These are phyloP conservation scores for Phanerodontia chrysosporium DNA, from an alignment of 768 basidiomycete species.

Conservation along the genomic window DNA sequence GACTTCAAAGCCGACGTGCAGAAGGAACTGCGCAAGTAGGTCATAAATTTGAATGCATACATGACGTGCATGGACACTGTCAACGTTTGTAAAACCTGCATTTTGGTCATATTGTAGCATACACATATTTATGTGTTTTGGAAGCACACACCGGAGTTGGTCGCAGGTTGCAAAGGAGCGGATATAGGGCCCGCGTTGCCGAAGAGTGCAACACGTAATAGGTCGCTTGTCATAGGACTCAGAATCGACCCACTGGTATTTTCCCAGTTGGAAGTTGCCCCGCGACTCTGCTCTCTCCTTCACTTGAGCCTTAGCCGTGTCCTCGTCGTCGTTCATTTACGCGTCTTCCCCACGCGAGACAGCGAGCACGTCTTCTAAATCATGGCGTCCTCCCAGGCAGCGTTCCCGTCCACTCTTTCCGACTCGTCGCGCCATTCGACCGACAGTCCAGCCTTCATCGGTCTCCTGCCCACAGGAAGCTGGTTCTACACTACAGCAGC, in stretches of 20 bases:
- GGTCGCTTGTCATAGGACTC: not conserved
- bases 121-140: not conserved
- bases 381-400: constrained; percentile 34
- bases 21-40: constrained; percentile 24
- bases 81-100: not conserved
- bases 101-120: not conserved
- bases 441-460: constrained; percentile 26
- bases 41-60: not conserved
- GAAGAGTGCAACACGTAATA: not conserved
- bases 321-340: constrained; percentile 7
- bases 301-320: not conserved
- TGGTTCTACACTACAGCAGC: constrained; percentile 72
- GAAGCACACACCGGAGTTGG: too few relatives aligned
- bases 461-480: constrained; percentile 24
- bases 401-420: constrained; percentile 37
- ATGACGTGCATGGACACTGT: not conserved
- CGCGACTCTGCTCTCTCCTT: not conserved
- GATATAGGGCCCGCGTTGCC: not conserved
- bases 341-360: constrained; percentile 32
- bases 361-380: constrained; percentile 22
- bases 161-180: not conserved
- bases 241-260: constrained; percentile 1
- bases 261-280: constrained; percentile 3
- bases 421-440: constrained; percentile 7
- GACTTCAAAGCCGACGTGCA: constrained; percentile 26